A percentile compares a stretch with the other conserved stretches of the same genome.
phyloP scores from a whole-genome alignment of 2,329 filamentous ascomycete species.

The Seiridium unicorne region DNA sequence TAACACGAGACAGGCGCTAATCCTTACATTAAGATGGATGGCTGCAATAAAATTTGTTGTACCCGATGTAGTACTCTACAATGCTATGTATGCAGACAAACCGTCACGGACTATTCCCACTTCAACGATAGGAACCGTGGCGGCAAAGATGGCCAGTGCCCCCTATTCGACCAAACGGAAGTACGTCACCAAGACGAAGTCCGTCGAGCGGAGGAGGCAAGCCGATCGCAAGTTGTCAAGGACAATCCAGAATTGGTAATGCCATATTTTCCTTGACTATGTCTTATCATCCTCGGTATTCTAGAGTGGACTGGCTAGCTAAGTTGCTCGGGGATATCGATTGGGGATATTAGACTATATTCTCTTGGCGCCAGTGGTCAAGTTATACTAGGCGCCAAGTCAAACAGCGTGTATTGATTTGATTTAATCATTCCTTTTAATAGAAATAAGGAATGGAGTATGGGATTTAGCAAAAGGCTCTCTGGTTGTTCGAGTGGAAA shows the following conservation, averaged over 20 bases:
- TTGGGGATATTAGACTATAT: no score
- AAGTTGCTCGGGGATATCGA: not conserved
- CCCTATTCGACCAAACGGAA: conserved; percentile 64
- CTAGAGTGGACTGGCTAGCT: not conserved
- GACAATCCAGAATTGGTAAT: conserved; percentile 59
- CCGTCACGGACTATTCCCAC: conserved; percentile 62
- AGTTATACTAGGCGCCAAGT: no score
- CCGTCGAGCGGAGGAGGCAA: conserved; percentile 56
- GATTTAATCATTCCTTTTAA: no score
- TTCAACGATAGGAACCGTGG: conserved; percentile 57
- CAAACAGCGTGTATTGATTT: no score
- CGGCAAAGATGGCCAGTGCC: conserved; percentile 56
- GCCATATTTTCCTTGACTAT: not conserved
- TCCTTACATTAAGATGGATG: conserved; percentile 75
- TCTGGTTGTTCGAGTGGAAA: not conserved
- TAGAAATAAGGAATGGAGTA: no score
- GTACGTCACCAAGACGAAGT: conserved; percentile 64
- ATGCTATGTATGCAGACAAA: conserved; percentile 72
- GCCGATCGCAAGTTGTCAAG: conserved; percentile 51
- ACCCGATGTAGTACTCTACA: conserved; percentile 55
- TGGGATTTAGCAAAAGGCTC: not conserved
- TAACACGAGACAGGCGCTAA: conserved; percentile 46
- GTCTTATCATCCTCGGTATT: not conserved
- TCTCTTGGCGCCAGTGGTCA: not conserved
- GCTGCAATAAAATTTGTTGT: conserved; percentile 85